Conservation (phyloP, 1,284 basidiomycete species). For the Rhodotorula glutinis region DNA sequence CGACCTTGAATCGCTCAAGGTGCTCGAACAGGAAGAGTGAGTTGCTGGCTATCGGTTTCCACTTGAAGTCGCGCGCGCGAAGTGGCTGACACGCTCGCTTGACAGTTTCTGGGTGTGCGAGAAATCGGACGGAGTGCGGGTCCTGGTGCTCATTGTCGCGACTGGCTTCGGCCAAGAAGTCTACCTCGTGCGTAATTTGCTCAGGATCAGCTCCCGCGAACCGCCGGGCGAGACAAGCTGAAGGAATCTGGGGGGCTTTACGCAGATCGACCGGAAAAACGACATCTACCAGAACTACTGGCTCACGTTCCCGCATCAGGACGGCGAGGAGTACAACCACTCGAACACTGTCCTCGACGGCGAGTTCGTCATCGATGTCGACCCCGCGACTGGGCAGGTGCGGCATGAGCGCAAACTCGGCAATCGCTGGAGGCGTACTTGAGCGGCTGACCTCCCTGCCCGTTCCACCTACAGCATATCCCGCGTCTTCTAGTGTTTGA, state of each 20-base stretch:
- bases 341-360: constrained; percentile 85
- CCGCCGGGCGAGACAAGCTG: too few species aligned
- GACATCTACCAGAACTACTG: constrained; percentile 70
- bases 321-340: constrained; percentile 59
- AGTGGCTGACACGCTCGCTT: not conserved
- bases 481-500: constrained; percentile 87
- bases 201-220: not conserved
- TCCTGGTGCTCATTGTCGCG: constrained; percentile 73
- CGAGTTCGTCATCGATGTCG: constrained; percentile 87
- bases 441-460: too few species aligned
- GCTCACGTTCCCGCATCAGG: constrained; percentile 84
- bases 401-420: constrained; percentile 40
- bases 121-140: constrained; percentile 96
- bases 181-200: constrained; percentile 64
- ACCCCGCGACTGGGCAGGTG: constrained; percentile 68
- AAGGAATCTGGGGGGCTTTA: not conserved
- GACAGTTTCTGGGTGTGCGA: constrained; percentile 98
- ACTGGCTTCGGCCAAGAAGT: constrained; percentile 61
- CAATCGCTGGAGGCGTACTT: too few species aligned
- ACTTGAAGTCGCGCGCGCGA: not conserved
- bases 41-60: constrained; percentile 39
- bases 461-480: constrained; percentile 65
- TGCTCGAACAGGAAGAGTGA: constrained; percentile 80
- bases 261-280: constrained; percentile 92
- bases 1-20: constrained; percentile 62